phyloP scores from a whole-genome alignment of 2,329 filamentous ascomycete genomes.

The Aspergillus pseudoviridinutans region DNA sequence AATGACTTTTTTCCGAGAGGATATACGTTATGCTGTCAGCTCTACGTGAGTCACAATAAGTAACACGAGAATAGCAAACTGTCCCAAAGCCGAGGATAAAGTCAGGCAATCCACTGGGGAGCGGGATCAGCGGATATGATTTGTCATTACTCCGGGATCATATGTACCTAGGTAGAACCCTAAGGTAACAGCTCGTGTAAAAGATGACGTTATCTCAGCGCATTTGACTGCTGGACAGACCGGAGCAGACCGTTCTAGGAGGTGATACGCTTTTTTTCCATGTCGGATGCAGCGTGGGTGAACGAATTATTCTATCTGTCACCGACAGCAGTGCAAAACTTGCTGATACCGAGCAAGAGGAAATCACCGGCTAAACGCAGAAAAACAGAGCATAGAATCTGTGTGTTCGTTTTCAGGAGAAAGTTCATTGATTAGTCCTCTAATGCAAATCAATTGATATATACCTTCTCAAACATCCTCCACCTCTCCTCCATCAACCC shows the following conservation, averaged over 20 bases:
- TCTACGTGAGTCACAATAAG: no score
- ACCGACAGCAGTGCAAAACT: not conserved
- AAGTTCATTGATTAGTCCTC: not conserved
- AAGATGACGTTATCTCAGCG: no score
- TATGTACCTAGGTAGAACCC: no score
- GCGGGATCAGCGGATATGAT: not conserved
- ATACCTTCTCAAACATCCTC: constrained; percentile 2
- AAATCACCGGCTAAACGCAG: not conserved
- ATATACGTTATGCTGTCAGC: no score
- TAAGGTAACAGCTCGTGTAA: no score
- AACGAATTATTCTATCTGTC: constrained; percentile 1
- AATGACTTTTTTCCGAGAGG: not conserved
- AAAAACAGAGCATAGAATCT: not conserved
- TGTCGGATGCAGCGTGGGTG: constrained; percentile 3
- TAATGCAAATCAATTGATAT: not conserved
- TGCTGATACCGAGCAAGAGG: not conserved
- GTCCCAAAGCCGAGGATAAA: not conserved
- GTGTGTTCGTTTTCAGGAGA: not conserved
- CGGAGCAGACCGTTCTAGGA: not conserved
- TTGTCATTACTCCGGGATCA: not conserved
- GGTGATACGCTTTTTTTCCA: constrained; percentile 1
- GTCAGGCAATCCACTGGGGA: no score
- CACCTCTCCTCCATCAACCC: constrained; percentile 1
- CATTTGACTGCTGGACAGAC: constrained; percentile 2
- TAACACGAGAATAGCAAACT: no score